Evolutionary conservation across 2,329 filamentous ascomycete species (phyloP), one percentile per base, ranked within the genome.

Genomic region (Clonostachys sp.): DNA sequence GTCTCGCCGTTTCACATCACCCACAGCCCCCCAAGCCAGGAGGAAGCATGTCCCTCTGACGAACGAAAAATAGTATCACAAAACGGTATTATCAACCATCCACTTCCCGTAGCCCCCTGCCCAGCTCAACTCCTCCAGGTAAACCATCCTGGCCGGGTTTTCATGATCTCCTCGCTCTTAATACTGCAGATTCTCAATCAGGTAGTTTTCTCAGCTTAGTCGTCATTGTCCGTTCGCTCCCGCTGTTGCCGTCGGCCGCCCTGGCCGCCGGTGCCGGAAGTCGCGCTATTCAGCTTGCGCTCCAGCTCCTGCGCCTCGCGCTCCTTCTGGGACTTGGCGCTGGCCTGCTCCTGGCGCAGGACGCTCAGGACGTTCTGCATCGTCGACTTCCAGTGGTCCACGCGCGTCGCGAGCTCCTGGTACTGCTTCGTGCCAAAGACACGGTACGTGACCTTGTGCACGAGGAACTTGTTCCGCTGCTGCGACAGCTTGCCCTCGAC

Each of bases 401-500:
- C 75, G 52, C 92, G 81, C 53, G 87, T 89, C 51, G 90, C 88
- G 46, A 99, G 86, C 75, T 99, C 92, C 58, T 88, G 84, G 91
- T 95, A 99, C 75, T 99, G 94, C 79, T 95, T 95, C 75, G 96
- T 90, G 58, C 90, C 90, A 62, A 99, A 99, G 47, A 96, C 91
- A 52, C 94, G 86, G 80, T 97, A 96, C 51, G 91, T 96, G 60
- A 90, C 90, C 65, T 94, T 85, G 78, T 99, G 94, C 52, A 99
- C 90, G 46, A 96, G 79, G 79, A 99, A 97, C 53, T 92, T 88
- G 65, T 89, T 83, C 66, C 90, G 91, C 65, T 92, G 81, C 74
- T 99, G 94, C 50, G 88, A 94, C 57, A 99, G 83, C 73, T 95
- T 95, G 65, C 94, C 94, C 75, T 99, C 94, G 45, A 99, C 89